Percentiles rank a stretch among this genome's conserved stretches.
Evolutionary conservation across 345 rosid genomes (phyloP).

Genomic region (Xanthoceras sorbifolium): DNA sequence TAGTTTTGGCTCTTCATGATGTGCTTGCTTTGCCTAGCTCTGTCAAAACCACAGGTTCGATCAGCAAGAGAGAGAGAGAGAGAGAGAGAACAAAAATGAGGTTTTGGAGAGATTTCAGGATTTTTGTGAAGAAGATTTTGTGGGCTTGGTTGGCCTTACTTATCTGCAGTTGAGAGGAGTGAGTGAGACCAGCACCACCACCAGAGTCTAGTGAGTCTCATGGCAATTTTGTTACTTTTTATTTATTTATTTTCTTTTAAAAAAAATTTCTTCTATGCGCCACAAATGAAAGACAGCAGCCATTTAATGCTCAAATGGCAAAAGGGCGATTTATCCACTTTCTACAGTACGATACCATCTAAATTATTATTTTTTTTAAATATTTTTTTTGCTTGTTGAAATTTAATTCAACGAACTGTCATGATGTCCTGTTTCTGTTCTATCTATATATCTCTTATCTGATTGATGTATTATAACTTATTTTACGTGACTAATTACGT

Average conservation of each 20-base stretch:
- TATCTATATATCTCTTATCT: no score
- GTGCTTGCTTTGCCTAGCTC: no score
- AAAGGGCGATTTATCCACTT: conserved; percentile 9
- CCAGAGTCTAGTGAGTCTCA: not conserved
- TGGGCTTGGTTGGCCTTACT: not conserved
- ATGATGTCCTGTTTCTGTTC: no score
- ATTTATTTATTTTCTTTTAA: no score
- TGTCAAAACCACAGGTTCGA: not conserved
- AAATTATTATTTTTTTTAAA: no score
- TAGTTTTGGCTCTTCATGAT: not conserved
- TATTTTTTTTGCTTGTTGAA: not conserved
- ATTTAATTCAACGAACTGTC: no score
- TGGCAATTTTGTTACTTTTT: conserved; percentile 16
- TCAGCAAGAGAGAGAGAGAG: not conserved
- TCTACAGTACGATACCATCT: not conserved
- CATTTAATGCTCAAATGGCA: conserved; percentile 23
- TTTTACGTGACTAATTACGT: no score
- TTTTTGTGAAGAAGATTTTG: not conserved
- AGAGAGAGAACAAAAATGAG: not conserved
- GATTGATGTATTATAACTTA: not conserved
- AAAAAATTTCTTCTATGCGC: not conserved
- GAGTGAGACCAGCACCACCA: not conserved
- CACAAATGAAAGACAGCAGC: conserved; percentile 19
- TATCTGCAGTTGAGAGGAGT: not conserved
- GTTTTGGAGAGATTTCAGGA: not conserved